Base-by-base conservation (phyloP, 257 asterid genomes). In the Linderniella brevidens region DNA sequence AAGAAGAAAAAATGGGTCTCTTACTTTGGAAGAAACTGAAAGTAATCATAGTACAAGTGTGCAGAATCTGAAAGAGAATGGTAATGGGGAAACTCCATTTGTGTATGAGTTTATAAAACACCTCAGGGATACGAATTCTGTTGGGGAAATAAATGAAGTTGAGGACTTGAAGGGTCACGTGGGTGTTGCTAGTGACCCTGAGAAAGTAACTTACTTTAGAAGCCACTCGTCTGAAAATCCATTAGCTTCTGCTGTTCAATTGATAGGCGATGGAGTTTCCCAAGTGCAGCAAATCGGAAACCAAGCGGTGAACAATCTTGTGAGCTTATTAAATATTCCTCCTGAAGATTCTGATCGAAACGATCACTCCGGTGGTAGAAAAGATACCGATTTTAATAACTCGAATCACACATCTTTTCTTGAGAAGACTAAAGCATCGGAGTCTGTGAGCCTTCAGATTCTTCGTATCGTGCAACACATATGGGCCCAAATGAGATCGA, bases 281-380 rank as follows among this genome's bases (percentile, higher is more conserved):
- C 99, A 90, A 60, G 93, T 90, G 53, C 99, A 90, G 57, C 81
- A 87, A 19, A 79, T 90, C 12, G 96, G 96, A 49, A 90, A 85
- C 67, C 92, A 69, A 67, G 99, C 99, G 13, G 93, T 85, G 17
- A 90, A 54, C 77, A 90, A 78, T 68, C 79, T 90, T 29, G 94
- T 73, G 48, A 85, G 68, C 76, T 90, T 90, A 66, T 65, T 90
- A 53, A 90, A 90, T 52, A 79, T 90, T 32, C 50, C 80, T 16
- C 73, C 77, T 12, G 93, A 79, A 55, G 96, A 85, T 53, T 79
- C 76, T 42, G 90, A 79, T 69, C 67, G 83, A 48, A 74, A 56
- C 46, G 93, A 81, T 25, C 32, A 3, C 32, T 58, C 59, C 38
- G 68, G 64, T 46, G 60, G 17, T 56, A 58, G 56, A 20, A 69